Evolutionary conservation across 2,329 filamentous ascomycete genomes (phyloP), one percentile per base, ranked within the genome.

Genomic region (Purpureocillium lavendulum): DNA sequence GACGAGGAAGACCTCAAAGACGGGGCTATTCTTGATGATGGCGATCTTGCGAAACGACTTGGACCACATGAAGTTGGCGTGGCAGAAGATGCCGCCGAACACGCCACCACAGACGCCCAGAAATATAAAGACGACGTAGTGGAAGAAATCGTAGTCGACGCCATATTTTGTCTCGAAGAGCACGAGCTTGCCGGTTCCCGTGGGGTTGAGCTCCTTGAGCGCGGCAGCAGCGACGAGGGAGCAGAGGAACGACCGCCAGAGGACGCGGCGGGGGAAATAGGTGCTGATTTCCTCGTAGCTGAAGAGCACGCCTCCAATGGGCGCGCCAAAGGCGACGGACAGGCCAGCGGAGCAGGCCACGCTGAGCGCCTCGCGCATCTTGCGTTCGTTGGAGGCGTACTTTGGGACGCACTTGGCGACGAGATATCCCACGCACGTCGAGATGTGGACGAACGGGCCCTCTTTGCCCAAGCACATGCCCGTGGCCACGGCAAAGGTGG

Each of bases 381-480:
- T 77, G 31, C 73, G 59, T 8, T 70, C 70, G 50, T 79, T 79
- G 8, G 70, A 61, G n/a, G 61, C 56, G 50, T 78, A 78, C 48
- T 77, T 78, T 0, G 71, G 68, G 33, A 78, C 71, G n/a, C 57
- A 43, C 14, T 51, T 62, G 8, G 67, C 70, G 1, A 77, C 65
- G 3, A 77, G 59, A 46, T 74, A 70, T 7, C 73, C 73, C 0
- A 74, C 67, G 47, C 73, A 77, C 2, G 74, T 75, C 1, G 71
- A 73, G 29, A 79, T 78, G 52, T 79, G 75, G 2, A 80, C 73
- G 45, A 79, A 78, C 0, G 74, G 75, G 0, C 75, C 75, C 64
- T 80, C 75, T 57, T 80, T 79, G 1, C 76, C 76, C 4, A 80
- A 55, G 48, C 70, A 77, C 70, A 79, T 73, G 12, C 73, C 73